phyloP scores from a whole-genome alignment of 2,329 filamentous ascomycete genomes.

The Sclerotinia spermophila region DNA sequence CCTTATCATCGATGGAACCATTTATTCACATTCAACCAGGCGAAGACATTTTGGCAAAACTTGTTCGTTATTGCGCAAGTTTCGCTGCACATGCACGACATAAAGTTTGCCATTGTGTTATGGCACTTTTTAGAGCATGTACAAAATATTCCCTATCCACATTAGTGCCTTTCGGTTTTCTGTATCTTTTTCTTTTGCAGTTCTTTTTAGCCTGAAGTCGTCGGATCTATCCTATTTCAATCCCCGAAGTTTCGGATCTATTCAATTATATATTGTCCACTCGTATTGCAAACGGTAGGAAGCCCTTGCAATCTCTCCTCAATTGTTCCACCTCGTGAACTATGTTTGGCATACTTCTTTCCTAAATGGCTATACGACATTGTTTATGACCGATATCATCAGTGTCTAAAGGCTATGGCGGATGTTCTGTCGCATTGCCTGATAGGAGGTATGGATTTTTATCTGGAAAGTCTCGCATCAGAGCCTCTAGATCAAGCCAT shows the following conservation, averaged over 20 bases:
- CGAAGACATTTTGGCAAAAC: background rate
- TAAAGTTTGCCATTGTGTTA: background rate
- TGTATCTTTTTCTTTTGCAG: background rate
- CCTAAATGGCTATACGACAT: background rate
- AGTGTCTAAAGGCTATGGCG: background rate
- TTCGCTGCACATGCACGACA: background rate
- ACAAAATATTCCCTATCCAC: background rate
- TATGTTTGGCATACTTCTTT: background rate
- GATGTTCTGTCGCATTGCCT: background rate
- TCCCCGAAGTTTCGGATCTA: background rate
- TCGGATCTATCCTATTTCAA: background rate
- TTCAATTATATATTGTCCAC: background rate
- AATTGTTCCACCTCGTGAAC: background rate
- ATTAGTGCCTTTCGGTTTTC: background rate
- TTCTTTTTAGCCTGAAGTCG: conserved; percentile 3
- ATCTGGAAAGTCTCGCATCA: background rate
- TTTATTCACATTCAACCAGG: background rate
- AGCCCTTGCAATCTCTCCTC: background rate
- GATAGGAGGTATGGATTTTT: too few species aligned
- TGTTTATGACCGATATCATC: background rate
- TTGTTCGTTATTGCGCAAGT: background rate
- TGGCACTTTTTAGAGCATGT: background rate
- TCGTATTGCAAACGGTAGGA: background rate
- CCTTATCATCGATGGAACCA: background rate
- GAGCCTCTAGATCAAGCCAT: too few species aligned